A percentile compares a stretch with the other conserved stretches of the same genome.
Evolutionary conservation across 108 stramenopile genomes (phyloP).

Genomic region (Pseudonitzschia multistriata): DNA sequence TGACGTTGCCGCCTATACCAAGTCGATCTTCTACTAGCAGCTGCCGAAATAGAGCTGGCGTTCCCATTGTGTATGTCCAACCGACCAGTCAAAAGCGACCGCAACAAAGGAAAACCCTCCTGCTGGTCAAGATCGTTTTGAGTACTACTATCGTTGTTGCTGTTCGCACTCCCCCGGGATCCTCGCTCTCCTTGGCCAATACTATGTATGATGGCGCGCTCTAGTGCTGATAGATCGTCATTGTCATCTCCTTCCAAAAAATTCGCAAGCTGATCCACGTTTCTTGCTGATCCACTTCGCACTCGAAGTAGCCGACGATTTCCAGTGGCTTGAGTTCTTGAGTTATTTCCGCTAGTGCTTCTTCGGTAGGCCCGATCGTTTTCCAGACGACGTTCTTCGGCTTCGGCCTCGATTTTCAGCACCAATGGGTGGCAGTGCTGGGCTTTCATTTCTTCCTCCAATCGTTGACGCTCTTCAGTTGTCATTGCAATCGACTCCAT

Average conservation of each 20-base stretch:
- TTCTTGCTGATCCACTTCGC: slow-evolving; percentile 18
- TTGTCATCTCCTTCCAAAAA: slow-evolving; percentile 41
- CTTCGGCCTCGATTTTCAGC: slow-evolving; percentile 57
- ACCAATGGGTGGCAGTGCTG: slow-evolving; percentile 70
- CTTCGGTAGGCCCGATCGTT: slow-evolving; percentile 50
- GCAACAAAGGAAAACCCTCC: slow-evolving; percentile 42
- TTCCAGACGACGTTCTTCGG: slow-evolving; percentile 60
- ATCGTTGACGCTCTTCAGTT: slow-evolving; percentile 58
- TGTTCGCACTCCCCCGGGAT: background rate
- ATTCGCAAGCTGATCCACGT: slow-evolving; percentile 46
- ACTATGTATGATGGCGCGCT: slow-evolving; percentile 64
- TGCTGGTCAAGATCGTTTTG: slow-evolving; percentile 25
- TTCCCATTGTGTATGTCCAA: background rate
- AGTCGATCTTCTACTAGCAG: background rate
- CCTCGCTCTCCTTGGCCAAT: slow-evolving; percentile 35
- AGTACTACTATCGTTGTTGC: background rate
- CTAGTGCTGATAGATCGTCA: slow-evolving; percentile 73
- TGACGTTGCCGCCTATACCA: slow-evolving; percentile 6
- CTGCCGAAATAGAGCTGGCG: slow-evolving; percentile 1
- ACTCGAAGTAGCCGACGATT: background rate
- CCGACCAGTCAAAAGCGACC: slow-evolving; percentile 15
- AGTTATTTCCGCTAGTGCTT: background rate
- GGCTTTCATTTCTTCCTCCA: slow-evolving; percentile 73
- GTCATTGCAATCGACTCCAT: slow-evolving; percentile 60
- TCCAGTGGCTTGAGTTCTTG: background rate